Percentiles rank a stretch among this genome's conserved stretches.
phyloP scores from a whole-genome alignment of 1,284 basidiomycete genomes.

The Moesziomyces sp. region DNA sequence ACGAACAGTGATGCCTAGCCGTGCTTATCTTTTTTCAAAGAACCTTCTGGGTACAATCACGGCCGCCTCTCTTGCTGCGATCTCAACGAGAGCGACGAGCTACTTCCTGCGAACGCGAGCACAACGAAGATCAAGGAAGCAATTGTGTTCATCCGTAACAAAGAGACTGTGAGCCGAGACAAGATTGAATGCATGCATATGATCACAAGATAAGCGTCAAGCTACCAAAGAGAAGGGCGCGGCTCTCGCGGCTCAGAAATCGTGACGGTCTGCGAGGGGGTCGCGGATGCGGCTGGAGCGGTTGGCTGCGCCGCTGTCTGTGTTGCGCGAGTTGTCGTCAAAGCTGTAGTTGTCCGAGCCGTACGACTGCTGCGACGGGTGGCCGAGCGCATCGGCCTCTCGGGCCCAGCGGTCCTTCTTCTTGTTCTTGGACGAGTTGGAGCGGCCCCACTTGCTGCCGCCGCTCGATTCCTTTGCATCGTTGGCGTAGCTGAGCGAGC shows the following conservation, averaged over 20 bases:
- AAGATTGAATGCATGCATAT: not conserved
- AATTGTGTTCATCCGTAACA: too few species aligned
- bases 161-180: not conserved
- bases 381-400: conserved; percentile 46
- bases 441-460: conserved; percentile 35
- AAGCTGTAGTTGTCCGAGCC: conserved; percentile 37
- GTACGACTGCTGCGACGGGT: conserved; percentile 27
- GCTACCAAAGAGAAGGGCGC: too few species aligned
- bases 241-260: conserved; percentile 20
- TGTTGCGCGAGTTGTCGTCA: conserved; percentile 21
- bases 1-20: too few species aligned
- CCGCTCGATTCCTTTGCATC: conserved; percentile 15
- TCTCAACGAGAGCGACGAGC: too few species aligned
- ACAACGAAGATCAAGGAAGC: too few species aligned
- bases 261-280: conserved; percentile 44
- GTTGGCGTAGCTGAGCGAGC: conserved; percentile 43
- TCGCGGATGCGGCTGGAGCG: conserved; percentile 40
- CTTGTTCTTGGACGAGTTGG: conserved; percentile 36
- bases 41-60: too few species aligned
- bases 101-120: too few species aligned
- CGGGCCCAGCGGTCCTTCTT: conserved; percentile 53
- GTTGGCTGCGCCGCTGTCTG: conserved; percentile 9
- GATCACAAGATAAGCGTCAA: not conserved
- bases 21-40: too few species aligned
- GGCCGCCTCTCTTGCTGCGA: too few species aligned